Base-by-base conservation (phyloP, 805 yeast genomes). In the Candida ovalis region DNA sequence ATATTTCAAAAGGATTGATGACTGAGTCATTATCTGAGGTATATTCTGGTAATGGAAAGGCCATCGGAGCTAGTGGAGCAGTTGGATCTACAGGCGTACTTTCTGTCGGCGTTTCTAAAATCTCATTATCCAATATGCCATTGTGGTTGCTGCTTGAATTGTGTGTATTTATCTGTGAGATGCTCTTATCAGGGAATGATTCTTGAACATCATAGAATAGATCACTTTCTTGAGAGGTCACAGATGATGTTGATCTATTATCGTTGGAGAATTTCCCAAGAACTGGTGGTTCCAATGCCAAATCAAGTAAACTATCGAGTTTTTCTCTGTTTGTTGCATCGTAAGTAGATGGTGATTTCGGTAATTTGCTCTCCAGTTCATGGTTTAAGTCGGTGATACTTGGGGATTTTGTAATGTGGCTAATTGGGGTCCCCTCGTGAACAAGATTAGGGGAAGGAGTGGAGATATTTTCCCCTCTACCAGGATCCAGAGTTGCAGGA, bases 121-220 rank as follows among this genome's bases (percentile, higher is more conserved):
- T 15, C n/a, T 30, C 35, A 12, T 6, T 5, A 12, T 30, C 35
- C n/a, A 30, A 17, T 15, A 5, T 24, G 12, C 18, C 5, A 39
- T 39, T 12, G 17, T 15, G n/a, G n/a, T 23, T 24, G 23, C 17
- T n/a, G 3, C 15, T 13, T 13, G 41, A 24, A 12, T 4, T 13
- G 15, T 6, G 9, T 7, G 35, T 30, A 12, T 30, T 15, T 12
- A 15, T 30, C 5, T 18, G 18, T 1, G 40, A 4, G 17, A 37
- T 21, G 12, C 4, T 18, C 28, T 15, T 33, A 15, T 15, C 17
- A 4, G 35, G 8, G n/a, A n/a, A 22, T 3, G 41, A 7, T 28
- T 43, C 46, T 37, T 36, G 24, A 15, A 51, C 55, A 37, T 54
- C 58, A 44, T 46, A 54, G 19, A 43, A 43, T 13, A 10, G 8